These are phyloP conservation scores for Penicillium cinerascens DNA, from an alignment of 495 filamentous ascomycete genomes.

Conservation along the genomic window DNA sequence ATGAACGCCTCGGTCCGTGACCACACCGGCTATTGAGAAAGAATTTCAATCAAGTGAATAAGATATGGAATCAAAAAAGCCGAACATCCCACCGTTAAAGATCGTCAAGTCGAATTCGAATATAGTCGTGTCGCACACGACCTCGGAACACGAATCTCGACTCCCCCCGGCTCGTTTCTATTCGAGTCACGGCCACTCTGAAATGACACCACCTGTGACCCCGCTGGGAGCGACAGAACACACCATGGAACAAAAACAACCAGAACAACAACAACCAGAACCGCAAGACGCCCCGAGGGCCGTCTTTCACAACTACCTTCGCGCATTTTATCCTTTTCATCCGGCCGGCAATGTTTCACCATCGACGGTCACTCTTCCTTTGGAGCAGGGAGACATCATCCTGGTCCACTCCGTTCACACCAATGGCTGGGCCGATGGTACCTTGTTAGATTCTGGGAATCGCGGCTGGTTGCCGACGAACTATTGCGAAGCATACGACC, in stretches of 20 bases:
- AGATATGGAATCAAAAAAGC: conserved; percentile 41
- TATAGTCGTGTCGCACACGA: conserved; percentile 38
- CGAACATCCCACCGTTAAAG: conserved; percentile 68
- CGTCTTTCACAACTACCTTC: conserved; percentile 89
- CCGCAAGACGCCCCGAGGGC: conserved; percentile 45
- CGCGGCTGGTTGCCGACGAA: conserved; percentile 98
- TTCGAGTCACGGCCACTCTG: conserved; percentile 27
- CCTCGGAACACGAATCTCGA: conserved; percentile 20
- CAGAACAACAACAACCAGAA: not conserved
- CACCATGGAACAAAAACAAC: conserved; percentile 29
- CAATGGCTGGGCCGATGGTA: conserved; percentile 99
- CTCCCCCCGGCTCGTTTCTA: conserved; percentile 28
- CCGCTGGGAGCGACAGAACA: conserved; percentile 58
- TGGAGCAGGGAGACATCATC: conserved; percentile 88
- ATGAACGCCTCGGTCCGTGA: conserved; percentile 37
- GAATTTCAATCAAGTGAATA: conserved; percentile 8
- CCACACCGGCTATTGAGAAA: conserved; percentile 20
- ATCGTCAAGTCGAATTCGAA: conserved; percentile 62
- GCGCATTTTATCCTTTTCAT: conserved; percentile 94
- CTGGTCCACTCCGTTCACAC: conserved; percentile 95
- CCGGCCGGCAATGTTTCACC: conserved; percentile 67
- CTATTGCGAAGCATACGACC: conserved; percentile 93
- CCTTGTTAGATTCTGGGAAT: conserved; percentile 80
- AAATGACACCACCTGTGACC: conserved; percentile 72
- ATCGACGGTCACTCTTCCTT: conserved; percentile 78